These are phyloP conservation scores for Wickerhamomyces bisporus DNA, from an alignment of 805 yeast genomes.

Conservation along the genomic window DNA sequence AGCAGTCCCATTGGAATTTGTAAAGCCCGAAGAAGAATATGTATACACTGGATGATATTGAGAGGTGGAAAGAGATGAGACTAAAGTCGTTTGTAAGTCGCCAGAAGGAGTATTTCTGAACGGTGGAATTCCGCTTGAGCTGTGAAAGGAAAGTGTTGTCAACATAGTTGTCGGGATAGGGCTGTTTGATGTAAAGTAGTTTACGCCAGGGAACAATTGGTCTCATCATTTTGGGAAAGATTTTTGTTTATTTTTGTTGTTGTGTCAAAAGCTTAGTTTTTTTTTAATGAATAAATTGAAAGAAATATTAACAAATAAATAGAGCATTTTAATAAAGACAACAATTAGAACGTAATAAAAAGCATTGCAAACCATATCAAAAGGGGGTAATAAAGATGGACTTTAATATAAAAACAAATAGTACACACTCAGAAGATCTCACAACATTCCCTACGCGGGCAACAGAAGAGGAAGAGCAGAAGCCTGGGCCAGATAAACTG, in stretches of 20 bases:
- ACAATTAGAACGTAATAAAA: too few species aligned
- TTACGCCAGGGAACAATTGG: conserved; percentile 67
- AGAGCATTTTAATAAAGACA: background rate
- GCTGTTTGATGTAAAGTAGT: conserved; percentile 77
- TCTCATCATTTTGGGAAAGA: too few species aligned
- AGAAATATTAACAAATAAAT: background rate
- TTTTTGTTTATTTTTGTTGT: background rate
- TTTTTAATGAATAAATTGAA: background rate
- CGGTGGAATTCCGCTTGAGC: conserved; percentile 70
- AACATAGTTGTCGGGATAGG: conserved; percentile 89
- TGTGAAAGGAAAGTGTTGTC: conserved; percentile 78
- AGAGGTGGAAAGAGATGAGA: conserved; percentile 59
- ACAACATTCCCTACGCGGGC: background rate
- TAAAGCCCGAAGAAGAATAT: conserved; percentile 65
- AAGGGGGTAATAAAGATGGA: background rate
- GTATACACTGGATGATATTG: conserved; percentile 57
- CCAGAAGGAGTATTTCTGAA: conserved; percentile 57
- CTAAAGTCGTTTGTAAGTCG: conserved; percentile 69
- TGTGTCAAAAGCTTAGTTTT: too few species aligned
- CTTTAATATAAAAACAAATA: background rate
- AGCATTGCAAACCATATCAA: background rate
- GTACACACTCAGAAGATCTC: background rate
- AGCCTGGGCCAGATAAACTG: background rate
- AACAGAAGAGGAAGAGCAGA: conserved; percentile 8
- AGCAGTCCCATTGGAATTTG: conserved; percentile 44